Conservation (phyloP, 2,329 filamentous ascomycete genomes). For the Penicillium sp. region DNA sequence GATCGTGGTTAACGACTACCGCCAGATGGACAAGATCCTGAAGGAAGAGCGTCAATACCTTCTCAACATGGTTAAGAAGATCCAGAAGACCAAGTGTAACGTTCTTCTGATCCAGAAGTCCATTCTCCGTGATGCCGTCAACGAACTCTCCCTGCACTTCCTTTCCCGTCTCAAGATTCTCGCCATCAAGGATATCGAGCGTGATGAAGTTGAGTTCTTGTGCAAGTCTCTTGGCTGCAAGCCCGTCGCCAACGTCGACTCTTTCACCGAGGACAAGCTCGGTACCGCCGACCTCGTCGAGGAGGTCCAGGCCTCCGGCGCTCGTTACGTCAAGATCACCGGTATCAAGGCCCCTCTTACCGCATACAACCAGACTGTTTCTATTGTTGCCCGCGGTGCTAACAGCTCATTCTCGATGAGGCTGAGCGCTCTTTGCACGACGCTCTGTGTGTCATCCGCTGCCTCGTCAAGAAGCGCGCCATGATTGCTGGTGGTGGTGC, state of each 20-base stretch:
- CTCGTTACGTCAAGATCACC: constrained; percentile 91
- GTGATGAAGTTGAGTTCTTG: constrained; percentile 98
- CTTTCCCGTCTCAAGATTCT: constrained; percentile 95
- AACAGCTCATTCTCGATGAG: constrained; percentile 94
- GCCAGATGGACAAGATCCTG: constrained; percentile 99
- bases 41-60: constrained; percentile 99
- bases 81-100: constrained; percentile 99
- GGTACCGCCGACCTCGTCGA: constrained; percentile 91
- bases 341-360: constrained; percentile 75
- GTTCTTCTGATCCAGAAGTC: constrained; percentile 98
- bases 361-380: constrained; percentile 73
- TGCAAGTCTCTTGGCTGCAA: constrained; percentile 99
- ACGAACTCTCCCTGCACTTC: constrained; percentile 96
- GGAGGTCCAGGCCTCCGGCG: constrained; percentile 83
- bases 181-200: constrained; percentile 95
- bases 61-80: constrained; percentile 99
- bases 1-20: constrained; percentile 98
- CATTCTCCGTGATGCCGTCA: constrained; percentile 94
- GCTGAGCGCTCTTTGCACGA: constrained; percentile 96
- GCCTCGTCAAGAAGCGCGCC: constrained; percentile 99
- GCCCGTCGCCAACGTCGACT: constrained; percentile 96
- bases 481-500: constrained; percentile 95
- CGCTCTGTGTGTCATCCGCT: constrained; percentile 94
- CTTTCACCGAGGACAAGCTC: constrained; percentile 97
- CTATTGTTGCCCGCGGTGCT: constrained; percentile 89